Base-by-base conservation (phyloP, 495 filamentous ascomycete genomes). In the Pyronema domesticum region DNA sequence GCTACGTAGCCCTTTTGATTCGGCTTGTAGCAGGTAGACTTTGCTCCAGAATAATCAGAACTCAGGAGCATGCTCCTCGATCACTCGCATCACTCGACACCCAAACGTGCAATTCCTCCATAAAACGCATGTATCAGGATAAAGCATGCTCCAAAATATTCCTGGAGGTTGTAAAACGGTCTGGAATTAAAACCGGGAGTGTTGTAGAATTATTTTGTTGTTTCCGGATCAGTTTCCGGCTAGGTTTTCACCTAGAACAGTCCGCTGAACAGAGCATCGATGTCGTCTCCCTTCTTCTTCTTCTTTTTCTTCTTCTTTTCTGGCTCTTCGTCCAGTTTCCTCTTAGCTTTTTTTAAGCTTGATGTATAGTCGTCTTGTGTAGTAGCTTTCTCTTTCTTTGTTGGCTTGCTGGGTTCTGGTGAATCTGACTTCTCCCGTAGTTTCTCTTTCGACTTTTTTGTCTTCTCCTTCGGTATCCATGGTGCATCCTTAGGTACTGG, bases 181-280 rank as follows among this genome's bases (percentile, higher is more conserved):
- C 5, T 30, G 5, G 2, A 30, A 30, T 30, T 30, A 30, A 30
- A 30, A 30, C 23, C 23, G 23, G 23, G 23, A 30, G 23, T 30
- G 23, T 30, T 30, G 23, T 5, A 30, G 5, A 30, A 30, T 30
- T 30, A 30, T 30, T 30, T 30, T 30, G 23, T 30, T 30, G 23
- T 30, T 30, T 30, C 23, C 23, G 23, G 23, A 30, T 30, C 5
- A 30, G 23, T 30, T 30, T 30, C 23, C 23, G 23, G 23, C 23
- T 30, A 5, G 23, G 23, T 30, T 30, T 30, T 30, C 23, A 43
- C 50, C 18, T 23, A 80, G 35, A 74, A 60, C 11, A 82, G 57
- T 36, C 72, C 70, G 55, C 68, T 70, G 56, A 82, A 82, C 13
- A 82, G 60, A 61, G 80, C 77, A 60, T 81, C 79, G 37, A 82